Conservation (phyloP, 208 protist genomes). For the Leishmania turanica region DNA sequence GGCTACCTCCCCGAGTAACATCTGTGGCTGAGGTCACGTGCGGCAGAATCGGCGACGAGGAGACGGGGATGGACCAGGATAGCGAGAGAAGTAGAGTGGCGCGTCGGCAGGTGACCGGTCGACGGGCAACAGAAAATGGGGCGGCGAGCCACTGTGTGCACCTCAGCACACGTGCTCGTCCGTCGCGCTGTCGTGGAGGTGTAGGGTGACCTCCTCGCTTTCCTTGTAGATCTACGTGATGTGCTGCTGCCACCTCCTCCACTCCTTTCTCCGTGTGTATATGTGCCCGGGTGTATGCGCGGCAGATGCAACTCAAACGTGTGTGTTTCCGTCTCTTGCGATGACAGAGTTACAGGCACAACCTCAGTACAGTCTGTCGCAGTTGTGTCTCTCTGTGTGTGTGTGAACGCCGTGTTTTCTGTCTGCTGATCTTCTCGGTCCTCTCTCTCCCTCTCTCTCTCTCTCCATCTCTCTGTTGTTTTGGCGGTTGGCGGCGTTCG, state of each 20-base stretch:
- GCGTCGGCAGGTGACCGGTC: not conserved
- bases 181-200: not conserved
- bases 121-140: not conserved
- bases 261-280: not conserved
- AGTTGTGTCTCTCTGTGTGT: not conserved
- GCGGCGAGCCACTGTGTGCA: not conserved
- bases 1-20: slow-evolving; percentile 14
- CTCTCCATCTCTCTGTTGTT: not conserved
- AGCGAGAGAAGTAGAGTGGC: not conserved
- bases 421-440: not conserved
- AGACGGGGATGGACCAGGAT: not conserved
- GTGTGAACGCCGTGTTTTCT: not conserved
- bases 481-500: not conserved
- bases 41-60: not conserved
- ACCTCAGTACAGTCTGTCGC: not conserved
- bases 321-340: not conserved
- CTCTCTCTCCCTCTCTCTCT: not conserved
- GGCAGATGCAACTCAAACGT: not conserved
- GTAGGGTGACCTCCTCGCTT: too few species aligned
- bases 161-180: slow-evolving; percentile 2
- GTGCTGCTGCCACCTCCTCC: not conserved
- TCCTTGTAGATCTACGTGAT: not conserved
- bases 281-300: not conserved
- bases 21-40: not conserved
- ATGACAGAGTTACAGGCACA: not conserved